Conservation (phyloP, 805 yeast species). For the Saccharomycopsis capsularis region DNA sequence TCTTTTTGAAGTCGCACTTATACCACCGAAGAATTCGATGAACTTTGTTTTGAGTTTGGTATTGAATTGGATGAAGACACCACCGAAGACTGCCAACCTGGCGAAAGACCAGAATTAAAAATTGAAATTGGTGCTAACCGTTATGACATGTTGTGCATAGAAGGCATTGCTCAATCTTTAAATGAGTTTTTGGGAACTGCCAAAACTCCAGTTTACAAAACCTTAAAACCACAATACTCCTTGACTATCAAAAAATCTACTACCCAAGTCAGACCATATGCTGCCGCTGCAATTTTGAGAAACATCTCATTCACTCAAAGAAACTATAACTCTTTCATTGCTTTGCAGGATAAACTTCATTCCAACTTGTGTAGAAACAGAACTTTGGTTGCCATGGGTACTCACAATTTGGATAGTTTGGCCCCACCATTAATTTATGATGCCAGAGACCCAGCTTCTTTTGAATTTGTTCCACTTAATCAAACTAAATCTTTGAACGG, state of each 20-base stretch:
- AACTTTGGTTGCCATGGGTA: slow-evolving; percentile 96
- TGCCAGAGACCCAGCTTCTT: slow-evolving; percentile 71
- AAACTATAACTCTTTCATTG: slow-evolving; percentile 88
- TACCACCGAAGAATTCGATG: slow-evolving; percentile 91
- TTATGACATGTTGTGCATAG: slow-evolving; percentile 96
- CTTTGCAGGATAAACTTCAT: slow-evolving; percentile 93
- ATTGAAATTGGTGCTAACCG: slow-evolving; percentile 98
- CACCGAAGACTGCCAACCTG: slow-evolving; percentile 64
- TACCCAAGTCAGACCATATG: slow-evolving; percentile 75
- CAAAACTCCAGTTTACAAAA: slow-evolving; percentile 58
- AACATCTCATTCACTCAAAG: slow-evolving; percentile 75
- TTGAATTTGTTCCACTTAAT: slow-evolving; percentile 69
- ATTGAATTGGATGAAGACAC: slow-evolving; percentile 97
- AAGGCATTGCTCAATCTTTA: slow-evolving; percentile 93
- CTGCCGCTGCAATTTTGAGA: slow-evolving; percentile 91
- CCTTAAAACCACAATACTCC: slow-evolving; percentile 50
- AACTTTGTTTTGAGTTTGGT: slow-evolving; percentile 95
- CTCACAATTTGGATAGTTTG: slow-evolving; percentile 85
- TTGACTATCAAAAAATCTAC: slow-evolving; percentile 75
- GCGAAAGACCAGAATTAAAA: slow-evolving; percentile 92
- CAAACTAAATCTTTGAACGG: slow-evolving; percentile 69
- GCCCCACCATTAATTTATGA: slow-evolving; percentile 81
- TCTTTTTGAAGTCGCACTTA: slow-evolving; percentile 35
- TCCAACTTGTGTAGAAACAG: slow-evolving; percentile 94
- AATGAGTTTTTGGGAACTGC: slow-evolving; percentile 78